Conservation (phyloP, 768 basidiomycete genomes). For the Multifurca ochricompacta region DNA sequence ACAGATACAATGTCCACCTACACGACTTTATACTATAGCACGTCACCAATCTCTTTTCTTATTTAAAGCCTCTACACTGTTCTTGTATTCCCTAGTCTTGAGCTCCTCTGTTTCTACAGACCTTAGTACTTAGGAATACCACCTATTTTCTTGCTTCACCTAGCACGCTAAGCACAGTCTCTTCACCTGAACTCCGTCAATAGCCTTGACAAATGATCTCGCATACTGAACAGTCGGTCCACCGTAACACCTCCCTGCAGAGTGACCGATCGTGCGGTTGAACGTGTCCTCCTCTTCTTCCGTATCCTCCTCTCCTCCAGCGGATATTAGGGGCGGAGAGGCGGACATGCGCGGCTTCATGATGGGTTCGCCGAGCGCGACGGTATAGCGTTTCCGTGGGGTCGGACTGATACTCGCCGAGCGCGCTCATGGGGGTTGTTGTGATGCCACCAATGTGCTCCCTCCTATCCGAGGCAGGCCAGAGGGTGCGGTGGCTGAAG, state of each 20-base stretch:
- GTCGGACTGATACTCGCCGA: conserved; percentile 59
- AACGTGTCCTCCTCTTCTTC: conserved; percentile 32
- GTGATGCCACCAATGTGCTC: conserved; percentile 1
- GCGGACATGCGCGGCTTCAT: conserved; percentile 27
- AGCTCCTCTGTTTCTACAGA: too few relatives aligned
- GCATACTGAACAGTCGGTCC: too few relatives aligned
- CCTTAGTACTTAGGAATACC: too few relatives aligned
- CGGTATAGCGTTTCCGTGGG: conserved; percentile 73
- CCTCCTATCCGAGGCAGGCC: conserved; percentile 1
- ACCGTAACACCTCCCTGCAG: conserved; percentile 39
- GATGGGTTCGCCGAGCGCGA: conserved; percentile 72
- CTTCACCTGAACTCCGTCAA: not conserved
- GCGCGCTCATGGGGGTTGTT: conserved; percentile 42
- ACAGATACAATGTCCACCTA: too few relatives aligned
- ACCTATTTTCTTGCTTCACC: too few relatives aligned
- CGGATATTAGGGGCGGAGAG: conserved; percentile 20
- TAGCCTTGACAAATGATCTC: too few relatives aligned
- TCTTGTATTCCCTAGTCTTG: too few relatives aligned
- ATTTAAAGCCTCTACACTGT: too few relatives aligned
- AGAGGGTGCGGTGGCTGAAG: conserved; percentile 14
- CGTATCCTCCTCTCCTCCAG: conserved; percentile 19
- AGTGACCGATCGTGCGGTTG: conserved; percentile 44
- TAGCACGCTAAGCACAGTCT: too few relatives aligned
- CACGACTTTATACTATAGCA: too few relatives aligned
- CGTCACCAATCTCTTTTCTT: too few relatives aligned